A percentile compares a stretch with the other conserved stretches of the same genome.
Conservation (phyloP, 2,329 filamentous ascomycete genomes). For the Sphaerulina populicola region DNA sequence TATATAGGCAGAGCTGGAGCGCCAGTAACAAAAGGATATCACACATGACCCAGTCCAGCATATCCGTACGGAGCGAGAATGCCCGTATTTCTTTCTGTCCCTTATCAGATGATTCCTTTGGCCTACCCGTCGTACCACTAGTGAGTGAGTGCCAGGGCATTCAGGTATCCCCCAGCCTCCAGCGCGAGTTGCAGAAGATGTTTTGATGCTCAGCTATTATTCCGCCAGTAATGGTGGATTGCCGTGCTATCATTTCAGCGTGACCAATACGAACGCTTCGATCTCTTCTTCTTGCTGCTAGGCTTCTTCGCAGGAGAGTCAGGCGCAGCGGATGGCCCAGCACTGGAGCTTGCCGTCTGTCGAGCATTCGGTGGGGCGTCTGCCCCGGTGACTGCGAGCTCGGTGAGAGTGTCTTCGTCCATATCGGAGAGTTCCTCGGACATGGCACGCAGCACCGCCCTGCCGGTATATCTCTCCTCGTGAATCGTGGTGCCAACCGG, state of each 20-base stretch:
- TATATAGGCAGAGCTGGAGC: no score
- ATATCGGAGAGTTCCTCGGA: conserved; percentile 79
- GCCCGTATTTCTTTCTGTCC: no score
- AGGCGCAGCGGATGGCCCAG: background rate
- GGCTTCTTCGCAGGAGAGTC: conserved; percentile 1
- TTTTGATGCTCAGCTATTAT: no score
- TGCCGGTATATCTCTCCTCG: conserved; percentile 64
- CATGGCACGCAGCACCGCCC: conserved; percentile 62
- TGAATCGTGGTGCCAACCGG: conserved; percentile 70
- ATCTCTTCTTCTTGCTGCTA: conserved; percentile 10
- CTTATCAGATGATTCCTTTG: no score
- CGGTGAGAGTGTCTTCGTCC: conserved; percentile 80
- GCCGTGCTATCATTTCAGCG: background rate
- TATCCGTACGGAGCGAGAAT: no score
- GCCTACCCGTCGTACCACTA: no score
- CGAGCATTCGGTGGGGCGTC: conserved; percentile 17
- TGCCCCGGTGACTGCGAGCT: conserved; percentile 32
- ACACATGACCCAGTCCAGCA: no score
- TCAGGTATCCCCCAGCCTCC: background rate
- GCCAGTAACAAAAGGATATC: no score
- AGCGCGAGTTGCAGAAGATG: background rate
- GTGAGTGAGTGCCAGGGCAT: no score
- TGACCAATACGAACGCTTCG: conserved; percentile 13
- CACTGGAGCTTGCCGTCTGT: conserved; percentile 1
- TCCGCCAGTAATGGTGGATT: no score